phyloP scores from a whole-genome alignment of 164 flowering plant genomes.

The Houttuynia cordata region DNA sequence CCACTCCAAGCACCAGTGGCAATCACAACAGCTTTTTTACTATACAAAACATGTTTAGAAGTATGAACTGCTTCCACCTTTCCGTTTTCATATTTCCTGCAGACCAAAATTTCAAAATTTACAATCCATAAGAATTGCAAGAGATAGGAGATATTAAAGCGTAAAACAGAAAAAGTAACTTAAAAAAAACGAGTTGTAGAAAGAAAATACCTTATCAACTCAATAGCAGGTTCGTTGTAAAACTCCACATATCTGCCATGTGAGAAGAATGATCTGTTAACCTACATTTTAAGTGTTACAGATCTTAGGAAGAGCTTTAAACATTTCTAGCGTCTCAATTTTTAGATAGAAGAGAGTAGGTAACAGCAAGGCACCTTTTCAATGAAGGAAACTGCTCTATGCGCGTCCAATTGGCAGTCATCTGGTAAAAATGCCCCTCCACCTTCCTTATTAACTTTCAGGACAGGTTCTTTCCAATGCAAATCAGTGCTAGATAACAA shows the following conservation, averaged over 20 bases:
- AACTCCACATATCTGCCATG: slow-evolving; percentile 84
- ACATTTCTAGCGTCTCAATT: not conserved
- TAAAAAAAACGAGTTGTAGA: too few relatives aligned
- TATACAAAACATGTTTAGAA: slow-evolving; percentile 38
- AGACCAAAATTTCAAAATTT: not conserved
- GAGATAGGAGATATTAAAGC: not conserved
- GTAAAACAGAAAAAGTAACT: too few relatives aligned
- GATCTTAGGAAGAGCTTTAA: not conserved
- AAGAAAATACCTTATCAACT: slow-evolving; percentile 44
- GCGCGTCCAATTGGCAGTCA: slow-evolving; percentile 70
- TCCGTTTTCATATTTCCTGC: slow-evolving; percentile 18
- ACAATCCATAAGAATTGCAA: not conserved
- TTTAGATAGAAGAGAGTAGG: not conserved
- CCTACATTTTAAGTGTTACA: slow-evolving; percentile 26
- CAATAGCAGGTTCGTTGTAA: slow-evolving; percentile 59
- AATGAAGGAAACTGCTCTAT: slow-evolving; percentile 40
- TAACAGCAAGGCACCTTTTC: slow-evolving; percentile 36
- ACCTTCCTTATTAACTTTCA: slow-evolving; percentile 31
- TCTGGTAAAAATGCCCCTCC: slow-evolving; percentile 60
- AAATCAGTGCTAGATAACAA: slow-evolving; percentile 39
- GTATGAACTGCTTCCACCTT: slow-evolving; percentile 70
- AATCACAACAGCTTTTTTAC: slow-evolving; percentile 62
- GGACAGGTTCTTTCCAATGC: slow-evolving; percentile 44
- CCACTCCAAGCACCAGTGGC: slow-evolving; percentile 99
- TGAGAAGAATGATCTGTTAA: slow-evolving; percentile 45